phyloP scores from a whole-genome alignment of 495 filamentous ascomycete genomes.

The Aspergillus conjunctus region DNA sequence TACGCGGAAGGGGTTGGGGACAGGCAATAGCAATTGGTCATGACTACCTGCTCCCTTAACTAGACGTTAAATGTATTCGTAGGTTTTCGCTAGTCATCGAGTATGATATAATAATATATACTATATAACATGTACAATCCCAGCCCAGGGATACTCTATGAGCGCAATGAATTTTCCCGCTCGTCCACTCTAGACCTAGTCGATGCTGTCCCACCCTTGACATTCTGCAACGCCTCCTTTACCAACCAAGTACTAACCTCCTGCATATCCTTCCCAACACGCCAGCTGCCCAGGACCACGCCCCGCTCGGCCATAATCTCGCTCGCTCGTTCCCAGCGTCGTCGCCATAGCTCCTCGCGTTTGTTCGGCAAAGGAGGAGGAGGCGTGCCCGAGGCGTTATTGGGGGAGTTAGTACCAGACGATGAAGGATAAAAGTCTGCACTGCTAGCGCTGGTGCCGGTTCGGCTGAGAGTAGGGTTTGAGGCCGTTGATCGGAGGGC shows the following conservation, averaged over 20 bases:
- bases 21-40: no score
- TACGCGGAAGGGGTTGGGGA: no score
- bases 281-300: constrained; percentile 81
- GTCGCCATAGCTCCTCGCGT: constrained; percentile 80
- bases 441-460: constrained; percentile 24
- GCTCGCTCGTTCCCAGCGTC: constrained; percentile 75
- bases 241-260: constrained; percentile 57
- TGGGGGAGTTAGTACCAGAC: constrained; percentile 17
- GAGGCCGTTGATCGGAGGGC: constrained; percentile 32
- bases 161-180: no score
- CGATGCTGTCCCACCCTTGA: not conserved
- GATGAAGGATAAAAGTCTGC: constrained; percentile 18
- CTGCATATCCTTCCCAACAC: constrained; percentile 77
- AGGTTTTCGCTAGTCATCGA: no score
- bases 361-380: constrained; percentile 58
- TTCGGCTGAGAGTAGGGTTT: constrained; percentile 29
- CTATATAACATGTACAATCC: not conserved
- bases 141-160: no score
- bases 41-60: no score
- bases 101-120: no score
- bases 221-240: constrained; percentile 43
- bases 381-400: constrained; percentile 11
- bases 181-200: not conserved
- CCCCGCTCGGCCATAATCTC: constrained; percentile 66
- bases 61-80: no score